These are phyloP conservation scores for Globisporangium orthogonon DNA, from an alignment of 352 stramenopile species.

Conservation along the genomic window DNA sequence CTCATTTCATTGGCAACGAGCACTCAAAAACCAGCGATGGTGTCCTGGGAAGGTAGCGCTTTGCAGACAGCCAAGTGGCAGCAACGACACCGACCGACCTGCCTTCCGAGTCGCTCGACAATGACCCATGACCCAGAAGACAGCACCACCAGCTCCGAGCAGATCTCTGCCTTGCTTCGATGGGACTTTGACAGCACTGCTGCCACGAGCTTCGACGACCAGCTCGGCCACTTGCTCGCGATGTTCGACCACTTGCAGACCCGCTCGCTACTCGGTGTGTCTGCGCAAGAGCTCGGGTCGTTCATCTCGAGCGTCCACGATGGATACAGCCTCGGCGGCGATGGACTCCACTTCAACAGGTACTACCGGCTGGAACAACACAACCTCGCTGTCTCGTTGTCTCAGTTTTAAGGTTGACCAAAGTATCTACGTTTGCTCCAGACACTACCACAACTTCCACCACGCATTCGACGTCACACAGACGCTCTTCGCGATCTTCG, in stretches of 20 bases:
- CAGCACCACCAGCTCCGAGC: not conserved
- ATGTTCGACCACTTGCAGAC: slow-evolving; percentile 14
- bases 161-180: slow-evolving; percentile 3
- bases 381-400: not conserved
- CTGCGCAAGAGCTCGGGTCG: slow-evolving; percentile 1
- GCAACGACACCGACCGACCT: not conserved
- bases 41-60: not conserved
- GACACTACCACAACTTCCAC: slow-evolving; percentile 25
- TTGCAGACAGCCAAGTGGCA: not conserved
- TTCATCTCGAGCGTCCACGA: slow-evolving; percentile 10
- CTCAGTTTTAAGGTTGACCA: not conserved
- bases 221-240: slow-evolving; percentile 6
- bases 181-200: slow-evolving; percentile 14
- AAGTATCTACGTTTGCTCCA: not conserved
- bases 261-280: slow-evolving; percentile 3
- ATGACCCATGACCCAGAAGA: not conserved
- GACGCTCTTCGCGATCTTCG: slow-evolving; percentile 22
- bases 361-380: not conserved
- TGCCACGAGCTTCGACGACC: slow-evolving; percentile 2
- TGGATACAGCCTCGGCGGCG: slow-evolving; percentile 6
- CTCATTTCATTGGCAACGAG: not conserved
- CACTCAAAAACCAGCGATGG: not conserved
- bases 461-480: slow-evolving; percentile 24
- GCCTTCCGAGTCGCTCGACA: not conserved
- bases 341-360: slow-evolving; percentile 10